phyloP scores from a whole-genome alignment of 768 basidiomycete species.

The Porphyrellus cyaneotinctus region DNA sequence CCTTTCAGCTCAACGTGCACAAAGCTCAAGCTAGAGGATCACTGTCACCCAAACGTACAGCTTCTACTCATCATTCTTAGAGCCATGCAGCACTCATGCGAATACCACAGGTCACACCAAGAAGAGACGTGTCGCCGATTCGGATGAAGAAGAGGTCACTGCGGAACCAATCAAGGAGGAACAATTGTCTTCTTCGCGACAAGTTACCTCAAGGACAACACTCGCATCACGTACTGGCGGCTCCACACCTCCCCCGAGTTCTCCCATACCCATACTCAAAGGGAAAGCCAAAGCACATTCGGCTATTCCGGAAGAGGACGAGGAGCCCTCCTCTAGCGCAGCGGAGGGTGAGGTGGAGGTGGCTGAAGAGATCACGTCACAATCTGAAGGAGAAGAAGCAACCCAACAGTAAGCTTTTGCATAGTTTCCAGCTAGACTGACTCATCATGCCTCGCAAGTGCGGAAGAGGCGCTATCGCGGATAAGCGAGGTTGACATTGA shows the following conservation, averaged over 20 bases:
- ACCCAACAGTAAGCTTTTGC: conserved; percentile 55
- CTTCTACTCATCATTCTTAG: neutral
- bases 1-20: conserved; percentile 3
- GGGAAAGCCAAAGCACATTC: conserved; percentile 13
- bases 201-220: neutral
- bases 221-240: neutral
- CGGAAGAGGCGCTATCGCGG: conserved; percentile 60
- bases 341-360: conserved; percentile 42
- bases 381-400: conserved; percentile 47
- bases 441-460: conserved; percentile 38
- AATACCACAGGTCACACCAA: conserved; percentile 36
- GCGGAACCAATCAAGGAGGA: conserved; percentile 2
- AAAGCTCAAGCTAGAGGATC: conserved; percentile 38
- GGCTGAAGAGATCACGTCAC: conserved; percentile 35
- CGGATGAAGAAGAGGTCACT: conserved; percentile 44
- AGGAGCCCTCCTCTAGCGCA: conserved; percentile 30
- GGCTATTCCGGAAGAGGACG: conserved; percentile 29
- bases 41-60: conserved; percentile 19
- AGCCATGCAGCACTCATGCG: neutral
- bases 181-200: neutral
- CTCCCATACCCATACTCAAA: conserved; percentile 4
- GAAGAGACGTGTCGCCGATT: conserved; percentile 50
- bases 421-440: neutral
- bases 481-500: conserved; percentile 68
- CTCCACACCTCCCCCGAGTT: conserved; percentile 1